Base-by-base conservation (phyloP, 2,329 filamentous ascomycete genomes). In the Tolypocladium paradoxum region DNA sequence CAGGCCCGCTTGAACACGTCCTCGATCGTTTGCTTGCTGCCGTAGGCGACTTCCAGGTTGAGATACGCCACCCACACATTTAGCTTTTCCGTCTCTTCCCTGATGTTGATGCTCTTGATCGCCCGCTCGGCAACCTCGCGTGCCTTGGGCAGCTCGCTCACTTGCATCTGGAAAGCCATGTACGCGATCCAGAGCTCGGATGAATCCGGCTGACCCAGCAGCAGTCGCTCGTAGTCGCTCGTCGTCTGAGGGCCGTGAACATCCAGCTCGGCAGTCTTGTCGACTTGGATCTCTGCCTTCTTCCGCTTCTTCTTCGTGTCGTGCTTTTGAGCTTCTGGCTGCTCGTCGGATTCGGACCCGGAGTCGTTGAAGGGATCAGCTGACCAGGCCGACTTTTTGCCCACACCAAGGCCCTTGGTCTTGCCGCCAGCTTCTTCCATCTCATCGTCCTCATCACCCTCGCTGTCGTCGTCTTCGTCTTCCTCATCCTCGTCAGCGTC, bases 101-200 rank as follows among this genome's bases (percentile, higher is more conserved):
- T 83, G 56, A 95, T 89, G 69, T 89, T 88, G 73, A 99, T 97
- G 18, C 87, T 95, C 65, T 86, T 85, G 58, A 97, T 81, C 20
- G 93, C 93, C 56, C 93, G 87, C 71, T 96, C 88, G 2, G 90
- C 91, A 55, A 96, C 86, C 59, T 92, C 87, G 49, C 92, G 84
- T 14, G 93, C 91, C 70, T 90, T 93, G 56, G 85, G 83, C 22
- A 95, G 77, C 70, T 99, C 93, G 65, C 89, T 89, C 51, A 95
- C 81, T 65, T 95, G 87, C 69, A 96, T 85, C 71, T 97, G 90
- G 79, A 95, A 95, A n/a, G 91, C 90, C 90, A 99, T 97, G 73
- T 99, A 99, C 59, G 89, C 82, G 52, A 96, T 88, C 93, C 93
- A 99, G 31, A 97, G 79, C 56, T 86, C 77, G 0, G 92, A 95